Evolutionary conservation across 2,329 filamentous ascomycete genomes (phyloP).

Genomic region (Elsinoe fawcettii): DNA sequence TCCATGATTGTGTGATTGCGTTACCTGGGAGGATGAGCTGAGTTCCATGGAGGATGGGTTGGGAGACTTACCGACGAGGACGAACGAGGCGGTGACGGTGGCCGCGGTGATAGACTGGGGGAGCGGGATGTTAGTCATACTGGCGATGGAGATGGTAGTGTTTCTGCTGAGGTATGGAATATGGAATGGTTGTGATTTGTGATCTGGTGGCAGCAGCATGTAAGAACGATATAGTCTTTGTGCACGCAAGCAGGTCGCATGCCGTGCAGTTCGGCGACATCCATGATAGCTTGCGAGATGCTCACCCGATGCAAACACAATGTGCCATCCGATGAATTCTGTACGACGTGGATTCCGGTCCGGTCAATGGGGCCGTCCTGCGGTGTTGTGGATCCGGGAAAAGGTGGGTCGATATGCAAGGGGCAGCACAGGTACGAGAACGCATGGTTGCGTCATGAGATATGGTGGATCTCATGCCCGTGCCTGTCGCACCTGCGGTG

Average conservation of each 20-base stretch:
- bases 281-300: background rate
- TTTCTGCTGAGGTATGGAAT: background rate
- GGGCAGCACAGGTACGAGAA: background rate
- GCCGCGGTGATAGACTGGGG: constrained; percentile 10
- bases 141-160: background rate
- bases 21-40: constrained; percentile 34
- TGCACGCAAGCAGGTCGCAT: background rate
- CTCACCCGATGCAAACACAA: background rate
- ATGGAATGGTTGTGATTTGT: background rate
- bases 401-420: background rate
- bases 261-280: background rate
- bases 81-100: constrained; percentile 4
- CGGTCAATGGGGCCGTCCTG: constrained; percentile 2
- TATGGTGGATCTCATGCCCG: background rate
- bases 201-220: background rate
- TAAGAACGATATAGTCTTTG: background rate
- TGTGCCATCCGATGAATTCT: background rate
- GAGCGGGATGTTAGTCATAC: background rate
- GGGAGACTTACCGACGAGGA: constrained; percentile 7
- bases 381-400: background rate
- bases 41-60: background rate
- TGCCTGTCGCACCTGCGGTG: background rate
- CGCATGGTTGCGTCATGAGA: background rate
- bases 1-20: constrained; percentile 47
- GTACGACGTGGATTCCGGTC: background rate